Evolutionary conservation across 352 stramenopile genomes (phyloP).

Genomic region (Phytophthora pistaciae): DNA sequence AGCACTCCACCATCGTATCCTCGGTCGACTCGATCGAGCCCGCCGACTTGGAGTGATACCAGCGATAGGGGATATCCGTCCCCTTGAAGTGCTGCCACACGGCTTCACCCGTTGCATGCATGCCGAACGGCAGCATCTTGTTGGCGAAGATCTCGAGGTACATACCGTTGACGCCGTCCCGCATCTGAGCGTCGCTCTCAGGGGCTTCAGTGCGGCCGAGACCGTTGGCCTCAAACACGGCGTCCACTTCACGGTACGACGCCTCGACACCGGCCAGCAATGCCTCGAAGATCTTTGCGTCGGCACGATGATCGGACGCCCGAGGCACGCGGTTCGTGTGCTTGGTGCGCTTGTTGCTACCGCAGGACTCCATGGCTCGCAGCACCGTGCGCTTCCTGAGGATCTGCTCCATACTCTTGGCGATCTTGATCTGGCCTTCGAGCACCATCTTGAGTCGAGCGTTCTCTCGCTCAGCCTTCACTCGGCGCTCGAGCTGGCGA

Average conservation of each 20-base stretch:
- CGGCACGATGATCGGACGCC: slow-evolving; percentile 16
- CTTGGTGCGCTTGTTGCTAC: slow-evolving; percentile 43
- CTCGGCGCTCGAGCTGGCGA: slow-evolving; percentile 34
- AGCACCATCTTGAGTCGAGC: slow-evolving; percentile 44
- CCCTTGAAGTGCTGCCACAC: slow-evolving; percentile 56
- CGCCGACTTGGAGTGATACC: slow-evolving; percentile 37
- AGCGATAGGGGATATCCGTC: slow-evolving; percentile 37
- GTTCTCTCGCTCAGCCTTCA: slow-evolving; percentile 47
- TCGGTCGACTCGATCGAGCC: slow-evolving; percentile 37
- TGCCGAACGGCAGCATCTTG: slow-evolving; percentile 51
- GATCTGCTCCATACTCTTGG: slow-evolving; percentile 48
- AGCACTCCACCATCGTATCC: slow-evolving; percentile 46
- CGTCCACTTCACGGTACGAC: slow-evolving; percentile 40
- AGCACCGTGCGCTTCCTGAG: slow-evolving; percentile 42
- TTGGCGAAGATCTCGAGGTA: slow-evolving; percentile 46
- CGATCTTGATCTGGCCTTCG: slow-evolving; percentile 49
- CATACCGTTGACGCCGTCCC: slow-evolving; percentile 36
- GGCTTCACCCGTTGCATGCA: slow-evolving; percentile 39
- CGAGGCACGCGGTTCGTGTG: slow-evolving; percentile 30
- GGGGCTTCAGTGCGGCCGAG: slow-evolving; percentile 36
- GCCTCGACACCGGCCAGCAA: slow-evolving; percentile 38
- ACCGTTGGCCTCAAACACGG: slow-evolving; percentile 42
- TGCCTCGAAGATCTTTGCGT: slow-evolving; percentile 38
- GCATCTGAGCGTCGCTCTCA: slow-evolving; percentile 37
- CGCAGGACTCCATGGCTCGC: slow-evolving; percentile 34